These are phyloP conservation scores for Fusarium agapanthi DNA, from an alignment of 2,329 filamentous ascomycete species.

Conservation along the genomic window DNA sequence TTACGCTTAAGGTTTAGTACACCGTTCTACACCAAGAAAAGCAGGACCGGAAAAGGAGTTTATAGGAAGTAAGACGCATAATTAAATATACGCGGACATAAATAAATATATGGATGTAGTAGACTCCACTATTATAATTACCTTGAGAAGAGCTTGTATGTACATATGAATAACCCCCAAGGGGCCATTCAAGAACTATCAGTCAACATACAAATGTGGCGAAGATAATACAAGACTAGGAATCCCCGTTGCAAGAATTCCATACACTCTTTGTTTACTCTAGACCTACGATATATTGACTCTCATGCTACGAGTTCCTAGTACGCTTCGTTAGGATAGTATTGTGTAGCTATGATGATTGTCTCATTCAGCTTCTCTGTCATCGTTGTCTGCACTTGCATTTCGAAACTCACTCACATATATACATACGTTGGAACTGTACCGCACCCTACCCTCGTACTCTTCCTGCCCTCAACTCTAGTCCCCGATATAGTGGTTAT, in stretches of 20 bases:
- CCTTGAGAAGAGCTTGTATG: not conserved
- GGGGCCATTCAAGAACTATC: not conserved
- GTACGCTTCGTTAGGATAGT: not conserved
- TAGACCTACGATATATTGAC: not conserved
- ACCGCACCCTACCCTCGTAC: not conserved
- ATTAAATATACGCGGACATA: not conserved
- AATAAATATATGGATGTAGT: not conserved
- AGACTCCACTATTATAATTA: not conserved
- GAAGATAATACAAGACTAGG: not conserved
- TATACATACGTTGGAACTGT: not conserved
- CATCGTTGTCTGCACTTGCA: not conserved
- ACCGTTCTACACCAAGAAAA: not conserved
- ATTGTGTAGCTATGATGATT: not conserved
- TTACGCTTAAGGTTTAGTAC: not conserved
- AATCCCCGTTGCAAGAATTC: not conserved
- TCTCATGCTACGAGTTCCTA: not conserved
- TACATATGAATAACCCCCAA: not conserved
- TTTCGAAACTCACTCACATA: not conserved
- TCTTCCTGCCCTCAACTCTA: not conserved
- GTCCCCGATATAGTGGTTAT: not conserved
- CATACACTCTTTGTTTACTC: not conserved
- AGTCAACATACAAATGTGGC: not conserved
- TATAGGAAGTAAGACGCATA: not conserved
- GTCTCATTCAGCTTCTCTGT: not conserved
- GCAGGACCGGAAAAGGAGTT: not conserved